Evolutionary conservation across 108 stramenopile genomes (phyloP).

Genomic region (Seminavis robusta): DNA sequence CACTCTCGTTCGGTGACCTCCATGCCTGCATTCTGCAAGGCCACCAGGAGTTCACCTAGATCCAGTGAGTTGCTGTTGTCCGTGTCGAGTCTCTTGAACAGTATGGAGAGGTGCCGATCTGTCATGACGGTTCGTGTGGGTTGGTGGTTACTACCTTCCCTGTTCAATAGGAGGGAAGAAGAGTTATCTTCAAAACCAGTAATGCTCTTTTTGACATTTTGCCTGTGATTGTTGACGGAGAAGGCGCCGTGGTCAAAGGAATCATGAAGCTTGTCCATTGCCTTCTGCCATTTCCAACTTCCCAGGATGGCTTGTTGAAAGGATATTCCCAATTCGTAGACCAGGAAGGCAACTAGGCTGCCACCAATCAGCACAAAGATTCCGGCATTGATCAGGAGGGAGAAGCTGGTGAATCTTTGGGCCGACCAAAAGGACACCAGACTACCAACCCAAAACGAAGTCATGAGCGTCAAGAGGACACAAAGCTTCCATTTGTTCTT

Average conservation of each 20-base stretch:
- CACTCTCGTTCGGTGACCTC: constrained; percentile 11
- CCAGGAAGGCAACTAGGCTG: constrained; percentile 16
- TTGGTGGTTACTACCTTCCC: too few species aligned
- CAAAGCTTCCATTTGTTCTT: constrained; percentile 28
- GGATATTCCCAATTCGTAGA: constrained; percentile 19
- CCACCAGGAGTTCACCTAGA: constrained; percentile 31
- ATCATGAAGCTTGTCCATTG: constrained; percentile 6
- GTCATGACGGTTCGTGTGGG: too few species aligned
- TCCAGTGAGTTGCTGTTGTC: constrained; percentile 27
- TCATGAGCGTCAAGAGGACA: constrained; percentile 11
- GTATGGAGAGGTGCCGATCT: too few species aligned
- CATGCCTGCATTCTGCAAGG: constrained; percentile 24
- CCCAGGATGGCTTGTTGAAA: constrained; percentile 28
- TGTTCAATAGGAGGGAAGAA: too few species aligned
- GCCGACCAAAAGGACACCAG: constrained; percentile 11
- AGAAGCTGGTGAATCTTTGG: not conserved
- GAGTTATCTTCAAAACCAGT: too few species aligned
- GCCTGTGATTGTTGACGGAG: too few species aligned
- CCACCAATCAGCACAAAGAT: constrained; percentile 24
- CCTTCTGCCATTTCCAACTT: constrained; percentile 40
- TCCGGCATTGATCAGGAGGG: constrained; percentile 24
- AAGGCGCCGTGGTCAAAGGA: constrained; percentile 31
- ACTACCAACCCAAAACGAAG: constrained; percentile 26
- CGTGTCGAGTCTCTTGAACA: too few species aligned
- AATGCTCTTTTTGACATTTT: too few species aligned